Evolutionary conservation across 495 filamentous ascomycete genomes (phyloP).

Genomic region (Sporormia fimetaria): DNA sequence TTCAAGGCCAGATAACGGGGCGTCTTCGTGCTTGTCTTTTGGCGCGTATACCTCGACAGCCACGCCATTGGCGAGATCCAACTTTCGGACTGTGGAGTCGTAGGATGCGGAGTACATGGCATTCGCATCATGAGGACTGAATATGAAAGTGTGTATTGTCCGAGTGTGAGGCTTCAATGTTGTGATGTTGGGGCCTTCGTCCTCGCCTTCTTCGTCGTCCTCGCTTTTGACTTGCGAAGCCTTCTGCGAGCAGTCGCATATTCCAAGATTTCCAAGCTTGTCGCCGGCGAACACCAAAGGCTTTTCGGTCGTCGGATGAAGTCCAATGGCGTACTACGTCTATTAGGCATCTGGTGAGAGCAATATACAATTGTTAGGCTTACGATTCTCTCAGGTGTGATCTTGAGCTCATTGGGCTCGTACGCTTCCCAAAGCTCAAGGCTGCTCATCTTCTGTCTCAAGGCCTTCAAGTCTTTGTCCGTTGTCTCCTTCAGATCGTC

Average conservation of each 20-base stretch:
- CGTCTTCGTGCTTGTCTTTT: constrained; percentile 51
- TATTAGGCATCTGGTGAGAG: not conserved
- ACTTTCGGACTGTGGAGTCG: constrained; percentile 79
- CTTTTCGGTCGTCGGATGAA: constrained; percentile 79
- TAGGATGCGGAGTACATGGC: constrained; percentile 78
- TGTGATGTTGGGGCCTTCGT: constrained; percentile 65
- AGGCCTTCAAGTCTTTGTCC: constrained; percentile 60
- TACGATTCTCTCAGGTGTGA: constrained; percentile 73
- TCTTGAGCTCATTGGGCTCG: constrained; percentile 78
- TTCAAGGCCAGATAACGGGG: constrained; percentile 72
- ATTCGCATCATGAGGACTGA: constrained; percentile 58
- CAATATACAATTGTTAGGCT: constrained; percentile 4
- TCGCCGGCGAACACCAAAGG: constrained; percentile 90
- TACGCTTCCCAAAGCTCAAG: constrained; percentile 72
- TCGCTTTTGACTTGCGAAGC: constrained; percentile 35
- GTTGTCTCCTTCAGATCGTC: constrained; percentile 71
- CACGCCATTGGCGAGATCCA: constrained; percentile 70
- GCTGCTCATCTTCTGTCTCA: constrained; percentile 71
- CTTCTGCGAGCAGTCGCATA: constrained; percentile 82
- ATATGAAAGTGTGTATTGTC: constrained; percentile 74
- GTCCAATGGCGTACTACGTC: constrained; percentile 58
- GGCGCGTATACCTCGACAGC: constrained; percentile 73
- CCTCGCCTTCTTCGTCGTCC: constrained; percentile 51
- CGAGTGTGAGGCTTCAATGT: constrained; percentile 82
- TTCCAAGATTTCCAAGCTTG: constrained; percentile 83